Conservation (phyloP, 2,329 filamentous ascomycete species). For the Trichoderma afroharzianum region DNA sequence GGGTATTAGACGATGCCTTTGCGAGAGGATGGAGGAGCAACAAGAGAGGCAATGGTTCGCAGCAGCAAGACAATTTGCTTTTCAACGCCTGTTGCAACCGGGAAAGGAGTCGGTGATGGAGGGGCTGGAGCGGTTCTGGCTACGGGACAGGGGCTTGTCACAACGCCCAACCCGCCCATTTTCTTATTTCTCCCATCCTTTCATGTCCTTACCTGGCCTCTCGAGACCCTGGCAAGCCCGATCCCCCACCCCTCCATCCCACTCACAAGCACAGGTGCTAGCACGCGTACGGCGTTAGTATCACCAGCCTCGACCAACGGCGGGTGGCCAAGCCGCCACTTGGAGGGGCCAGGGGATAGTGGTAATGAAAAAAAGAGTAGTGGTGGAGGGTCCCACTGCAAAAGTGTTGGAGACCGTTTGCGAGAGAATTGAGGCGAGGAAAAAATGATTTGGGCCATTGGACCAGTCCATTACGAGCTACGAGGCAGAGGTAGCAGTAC, state of each 20-base stretch:
- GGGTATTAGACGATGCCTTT: constrained; percentile 24
- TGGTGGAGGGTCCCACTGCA: constrained; percentile 4
- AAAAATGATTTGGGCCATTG: neutral
- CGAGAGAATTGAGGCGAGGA: neutral
- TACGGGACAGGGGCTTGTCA: constrained; percentile 25
- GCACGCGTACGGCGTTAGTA: constrained; percentile 7
- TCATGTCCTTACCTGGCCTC: neutral
- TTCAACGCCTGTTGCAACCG: constrained; percentile 25
- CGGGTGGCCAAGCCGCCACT: constrained; percentile 15
- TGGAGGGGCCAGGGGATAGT: constrained; percentile 5
- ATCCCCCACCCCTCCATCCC: constrained; percentile 17
- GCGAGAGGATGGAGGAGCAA: constrained; percentile 23
- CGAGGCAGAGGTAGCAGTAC: neutral
- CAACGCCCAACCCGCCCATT: constrained; percentile 14
- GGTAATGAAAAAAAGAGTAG: neutral
- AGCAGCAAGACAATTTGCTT: constrained; percentile 26
- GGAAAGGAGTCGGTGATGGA: constrained; percentile 36
- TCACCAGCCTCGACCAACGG: constrained; percentile 11
- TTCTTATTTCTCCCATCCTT: neutral
- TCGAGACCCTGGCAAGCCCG: constrained; percentile 17
- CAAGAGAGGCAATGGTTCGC: constrained; percentile 25
- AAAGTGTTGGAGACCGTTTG: neutral
- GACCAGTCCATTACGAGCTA: neutral
- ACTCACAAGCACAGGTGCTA: neutral
- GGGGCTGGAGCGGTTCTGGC: constrained; percentile 38